phyloP scores from a whole-genome alignment of 2,329 filamentous ascomycete species.

The Cladophialophora exuberans region DNA sequence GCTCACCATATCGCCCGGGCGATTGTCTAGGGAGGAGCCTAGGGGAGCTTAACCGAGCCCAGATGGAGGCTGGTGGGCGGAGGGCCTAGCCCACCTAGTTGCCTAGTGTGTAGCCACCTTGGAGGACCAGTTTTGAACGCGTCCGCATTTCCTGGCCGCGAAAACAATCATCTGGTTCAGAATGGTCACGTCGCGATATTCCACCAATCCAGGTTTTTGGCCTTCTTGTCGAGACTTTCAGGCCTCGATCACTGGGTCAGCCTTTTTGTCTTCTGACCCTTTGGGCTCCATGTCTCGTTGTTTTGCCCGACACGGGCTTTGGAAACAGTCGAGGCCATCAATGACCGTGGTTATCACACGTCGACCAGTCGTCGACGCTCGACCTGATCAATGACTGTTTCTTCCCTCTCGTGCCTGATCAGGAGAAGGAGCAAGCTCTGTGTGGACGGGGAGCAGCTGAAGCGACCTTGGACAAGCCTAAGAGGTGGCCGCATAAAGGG shows the following conservation, averaged over 20 bases:
- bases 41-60: constrained; percentile 6
- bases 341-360: background rate
- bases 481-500: constrained; percentile 28
- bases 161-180: background rate
- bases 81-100: constrained; percentile 7
- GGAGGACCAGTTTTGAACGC: too few relatives aligned
- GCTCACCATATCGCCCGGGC: too few relatives aligned
- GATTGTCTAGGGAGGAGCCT: too few relatives aligned
- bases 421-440: background rate
- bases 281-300: background rate
- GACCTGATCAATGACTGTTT: background rate
- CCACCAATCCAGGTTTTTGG: too few relatives aligned
- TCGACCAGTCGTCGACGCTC: background rate
- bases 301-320: constrained; percentile 3
- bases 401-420: constrained; percentile 2
- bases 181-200: constrained; percentile 8
- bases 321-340: constrained; percentile 5
- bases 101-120: too few relatives aligned
- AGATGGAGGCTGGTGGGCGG: constrained; percentile 12
- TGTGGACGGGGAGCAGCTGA: constrained; percentile 15
- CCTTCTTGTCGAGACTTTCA: too few relatives aligned
- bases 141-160: background rate
- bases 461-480: too few relatives aligned
- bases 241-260: constrained; percentile 3
- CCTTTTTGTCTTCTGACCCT: constrained; percentile 13